These are phyloP conservation scores for Baudoinia panamericana DNA, from an alignment of 495 filamentous ascomycete species.

Conservation along the genomic window DNA sequence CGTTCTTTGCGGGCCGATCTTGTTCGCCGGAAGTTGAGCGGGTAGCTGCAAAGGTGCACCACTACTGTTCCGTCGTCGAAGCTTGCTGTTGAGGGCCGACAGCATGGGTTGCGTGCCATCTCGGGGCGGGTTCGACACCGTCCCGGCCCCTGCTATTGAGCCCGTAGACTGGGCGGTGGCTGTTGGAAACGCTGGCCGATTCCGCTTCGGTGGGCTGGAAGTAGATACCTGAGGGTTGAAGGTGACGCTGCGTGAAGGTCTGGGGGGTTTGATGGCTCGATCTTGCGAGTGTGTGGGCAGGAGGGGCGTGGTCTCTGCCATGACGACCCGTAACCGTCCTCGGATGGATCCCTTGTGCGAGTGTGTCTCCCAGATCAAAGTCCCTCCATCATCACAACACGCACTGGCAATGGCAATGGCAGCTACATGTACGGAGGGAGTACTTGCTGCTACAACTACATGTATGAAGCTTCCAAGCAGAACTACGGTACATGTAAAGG, in stretches of 20 bases:
- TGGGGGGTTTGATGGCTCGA: slow-evolving; percentile 10
- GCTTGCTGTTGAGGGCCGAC: slow-evolving; percentile 72
- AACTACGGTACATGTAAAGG: no score
- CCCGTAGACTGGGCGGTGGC: slow-evolving; percentile 27
- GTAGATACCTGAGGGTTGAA: slow-evolving; percentile 55
- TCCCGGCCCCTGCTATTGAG: slow-evolving; percentile 20
- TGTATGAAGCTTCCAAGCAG: no score
- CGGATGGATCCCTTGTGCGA: neutral
- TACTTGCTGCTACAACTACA: no score
- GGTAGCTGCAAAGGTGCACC: slow-evolving; percentile 44
- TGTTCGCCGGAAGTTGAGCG: slow-evolving; percentile 39
- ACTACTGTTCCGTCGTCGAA: slow-evolving; percentile 72
- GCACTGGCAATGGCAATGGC: no score
- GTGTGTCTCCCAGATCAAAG: neutral
- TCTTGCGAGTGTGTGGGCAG: slow-evolving; percentile 4
- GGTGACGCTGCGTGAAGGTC: slow-evolving; percentile 45
- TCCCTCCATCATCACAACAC: no score
- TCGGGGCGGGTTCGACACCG: no score
- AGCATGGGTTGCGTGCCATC: slow-evolving; percentile 52
- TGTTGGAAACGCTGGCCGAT: slow-evolving; percentile 35
- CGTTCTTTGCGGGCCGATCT: slow-evolving; percentile 89
- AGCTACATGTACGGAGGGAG: no score
- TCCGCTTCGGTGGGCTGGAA: slow-evolving; percentile 34
- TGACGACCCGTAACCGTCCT: neutral
- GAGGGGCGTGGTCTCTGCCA: slow-evolving; percentile 11